Evolutionary conservation across 2,329 filamentous ascomycete genomes (phyloP).

Genomic region (Mariannaea sp.): DNA sequence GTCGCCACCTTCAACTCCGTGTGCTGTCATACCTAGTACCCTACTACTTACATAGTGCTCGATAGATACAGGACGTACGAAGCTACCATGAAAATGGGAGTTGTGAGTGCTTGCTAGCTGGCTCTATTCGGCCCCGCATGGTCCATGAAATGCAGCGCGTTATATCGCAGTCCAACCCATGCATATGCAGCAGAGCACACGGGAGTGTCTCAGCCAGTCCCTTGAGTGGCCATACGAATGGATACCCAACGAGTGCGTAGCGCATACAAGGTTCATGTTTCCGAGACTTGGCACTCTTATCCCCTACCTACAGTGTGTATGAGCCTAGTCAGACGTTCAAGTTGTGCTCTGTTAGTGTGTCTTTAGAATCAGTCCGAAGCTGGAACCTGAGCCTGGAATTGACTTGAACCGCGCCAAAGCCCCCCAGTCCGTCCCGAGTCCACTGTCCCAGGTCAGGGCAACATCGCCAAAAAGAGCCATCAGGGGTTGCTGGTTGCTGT

Average conservation of each 20-base stretch:
- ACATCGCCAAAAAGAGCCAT: not conserved
- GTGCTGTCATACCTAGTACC: too few species aligned
- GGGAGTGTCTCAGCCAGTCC: conserved; percentile 13
- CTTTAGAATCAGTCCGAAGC: conserved; percentile 6
- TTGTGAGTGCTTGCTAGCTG: not conserved
- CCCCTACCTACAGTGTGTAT: too few species aligned
- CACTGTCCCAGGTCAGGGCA: conserved; percentile 6
- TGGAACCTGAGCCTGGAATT: conserved; percentile 14
- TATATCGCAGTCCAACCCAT: not conserved
- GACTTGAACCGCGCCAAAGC: conserved; percentile 10
- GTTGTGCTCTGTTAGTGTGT: conserved; percentile 7
- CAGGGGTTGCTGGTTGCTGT: not conserved
- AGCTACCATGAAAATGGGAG: not conserved
- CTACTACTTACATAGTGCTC: too few species aligned
- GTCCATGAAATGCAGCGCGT: conserved; percentile 2
- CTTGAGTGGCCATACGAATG: not conserved
- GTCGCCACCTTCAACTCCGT: too few species aligned
- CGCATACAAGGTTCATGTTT: conserved; percentile 13
- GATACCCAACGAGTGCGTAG: too few species aligned
- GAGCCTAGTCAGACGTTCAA: conserved; percentile 4
- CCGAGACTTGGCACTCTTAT: conserved; percentile 3
- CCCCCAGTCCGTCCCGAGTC: conserved; percentile 7
- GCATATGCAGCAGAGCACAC: not conserved
- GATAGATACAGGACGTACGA: not conserved
- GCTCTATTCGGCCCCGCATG: conserved; percentile 10